Evolutionary conservation across 1,284 basidiomycete genomes (phyloP), one percentile per base, ranked within the genome.

Genomic region (Austroboletus novae-zelandiae): DNA sequence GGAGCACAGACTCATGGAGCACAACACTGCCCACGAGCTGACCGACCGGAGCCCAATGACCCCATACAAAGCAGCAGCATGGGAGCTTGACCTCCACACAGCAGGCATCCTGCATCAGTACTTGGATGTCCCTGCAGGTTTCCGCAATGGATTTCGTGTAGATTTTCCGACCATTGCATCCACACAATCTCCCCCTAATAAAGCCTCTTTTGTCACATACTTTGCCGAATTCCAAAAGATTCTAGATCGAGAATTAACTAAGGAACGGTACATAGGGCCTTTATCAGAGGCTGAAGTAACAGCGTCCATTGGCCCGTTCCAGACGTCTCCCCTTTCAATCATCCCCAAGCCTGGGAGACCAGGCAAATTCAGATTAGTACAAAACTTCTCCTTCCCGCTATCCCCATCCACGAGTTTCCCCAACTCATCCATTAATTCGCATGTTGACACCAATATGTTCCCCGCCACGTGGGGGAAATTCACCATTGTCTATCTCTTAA

Each of bases 391-490:
- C 20, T 23, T 23, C 2, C 20, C n/a, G n/a, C n/a, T n/a, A n/a
- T n/a, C n/a, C n/a, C n/a, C n/a, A n/a, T n/a, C n/a, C n/a, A n/a
- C n/a, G n/a, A n/a, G n/a, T n/a, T 23, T 23, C 5, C 20, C 20
- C 20, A 23, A 20, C 4, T 25, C 25, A 0, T 54, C 50, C 3
- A 39, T 52, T 1, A 52, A 51, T 9, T 11, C 15, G 0, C 17
- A 9, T 1, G 10, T 36, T 1, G 47, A 3, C 20, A 10, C 0
- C 0, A 10, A 27, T 0, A 1, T 31, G 1, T 45, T 51, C 3
- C 50, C 45, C 0, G 6, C 15, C 2, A 23, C 36, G 0, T 53
- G 52, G 51, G 46, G 51, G 14, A 49, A 45, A 14, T 49, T 52
- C 30, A 43, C 43, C 1, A 43, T 37, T 0, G 1, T 52, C 0